Conservation (phyloP, 768 basidiomycete genomes). For the Piloderma croceum region DNA sequence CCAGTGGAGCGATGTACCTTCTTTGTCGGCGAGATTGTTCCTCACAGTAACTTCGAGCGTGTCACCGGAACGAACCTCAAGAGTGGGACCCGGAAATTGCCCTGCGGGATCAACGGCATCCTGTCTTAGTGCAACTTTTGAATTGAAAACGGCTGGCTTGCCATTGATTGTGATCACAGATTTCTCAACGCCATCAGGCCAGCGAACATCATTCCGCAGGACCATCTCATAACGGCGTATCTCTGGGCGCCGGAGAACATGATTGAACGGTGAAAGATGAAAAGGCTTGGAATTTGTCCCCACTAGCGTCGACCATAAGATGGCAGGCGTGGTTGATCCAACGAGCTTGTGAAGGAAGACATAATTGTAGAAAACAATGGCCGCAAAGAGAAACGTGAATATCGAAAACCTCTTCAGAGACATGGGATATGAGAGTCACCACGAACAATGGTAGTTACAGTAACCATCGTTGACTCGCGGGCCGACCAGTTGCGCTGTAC, state of each 20-base stretch:
- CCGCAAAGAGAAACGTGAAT: too few relatives aligned
- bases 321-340: too few relatives aligned
- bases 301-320: too few relatives aligned
- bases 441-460: too few relatives aligned
- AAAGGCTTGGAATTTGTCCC: constrained; percentile 2
- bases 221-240: constrained; percentile 1
- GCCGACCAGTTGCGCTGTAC: too few relatives aligned
- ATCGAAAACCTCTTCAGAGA: too few relatives aligned
- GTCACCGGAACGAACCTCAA: constrained; percentile 32
- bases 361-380: too few relatives aligned
- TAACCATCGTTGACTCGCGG: too few relatives aligned
- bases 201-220: neutral
- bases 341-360: too few relatives aligned
- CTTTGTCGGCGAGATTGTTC: constrained; percentile 24
- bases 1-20: constrained; percentile 31
- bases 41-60: constrained; percentile 30
- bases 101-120: constrained; percentile 6
- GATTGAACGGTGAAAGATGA: constrained; percentile 1
- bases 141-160: constrained; percentile 4
- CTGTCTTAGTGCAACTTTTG: neutral
- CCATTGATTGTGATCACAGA: constrained; percentile 3
- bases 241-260: neutral
- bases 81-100: constrained; percentile 29
- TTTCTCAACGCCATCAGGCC: constrained; percentile 5
- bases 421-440: too few relatives aligned